These are phyloP conservation scores for Xylaria sp. DNA, from an alignment of 2,329 filamentous ascomycete species.

Conservation along the genomic window DNA sequence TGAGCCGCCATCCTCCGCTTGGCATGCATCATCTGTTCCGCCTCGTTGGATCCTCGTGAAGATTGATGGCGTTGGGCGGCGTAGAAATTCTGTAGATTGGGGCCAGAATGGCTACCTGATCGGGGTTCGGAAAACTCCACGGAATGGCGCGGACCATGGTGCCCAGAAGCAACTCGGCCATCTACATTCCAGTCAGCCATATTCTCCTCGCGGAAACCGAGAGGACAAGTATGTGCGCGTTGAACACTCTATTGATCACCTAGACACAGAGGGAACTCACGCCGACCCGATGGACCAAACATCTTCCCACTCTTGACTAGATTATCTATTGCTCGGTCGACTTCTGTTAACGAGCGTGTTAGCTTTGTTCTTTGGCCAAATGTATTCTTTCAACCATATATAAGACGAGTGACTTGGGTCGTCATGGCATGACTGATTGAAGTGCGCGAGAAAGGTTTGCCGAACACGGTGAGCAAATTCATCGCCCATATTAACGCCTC, in stretches of 20 bases:
- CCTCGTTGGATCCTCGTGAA: conserved; percentile 83
- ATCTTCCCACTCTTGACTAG: conserved; percentile 96
- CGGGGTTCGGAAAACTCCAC: conserved; percentile 80
- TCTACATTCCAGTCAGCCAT: conserved; percentile 56
- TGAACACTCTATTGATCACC: conserved; percentile 3
- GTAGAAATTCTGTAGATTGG: conserved; percentile 92
- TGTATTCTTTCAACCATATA: not conserved
- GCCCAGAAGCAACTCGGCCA: conserved; percentile 68
- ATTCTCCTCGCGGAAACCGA: not conserved
- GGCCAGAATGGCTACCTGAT: conserved; percentile 70
- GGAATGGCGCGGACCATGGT: conserved; percentile 71
- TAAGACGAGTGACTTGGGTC: not conserved
- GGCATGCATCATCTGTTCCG: conserved; percentile 98
- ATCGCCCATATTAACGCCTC: too few species aligned
- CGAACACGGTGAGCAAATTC: not conserved
- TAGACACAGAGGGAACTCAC: conserved; percentile 67
- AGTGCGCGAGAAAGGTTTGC: not conserved
- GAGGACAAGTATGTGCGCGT: conserved; percentile 21
- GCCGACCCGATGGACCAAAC: conserved; percentile 74
- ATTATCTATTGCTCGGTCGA: conserved; percentile 94
- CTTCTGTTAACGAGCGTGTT: conserved; percentile 65
- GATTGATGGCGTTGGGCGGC: conserved; percentile 89
- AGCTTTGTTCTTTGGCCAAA: conserved; percentile 27
- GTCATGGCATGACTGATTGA: not conserved
- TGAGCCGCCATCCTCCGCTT: conserved; percentile 99